Base-by-base conservation (phyloP, 1,284 basidiomycete species). In the Boletus holoroseus region DNA sequence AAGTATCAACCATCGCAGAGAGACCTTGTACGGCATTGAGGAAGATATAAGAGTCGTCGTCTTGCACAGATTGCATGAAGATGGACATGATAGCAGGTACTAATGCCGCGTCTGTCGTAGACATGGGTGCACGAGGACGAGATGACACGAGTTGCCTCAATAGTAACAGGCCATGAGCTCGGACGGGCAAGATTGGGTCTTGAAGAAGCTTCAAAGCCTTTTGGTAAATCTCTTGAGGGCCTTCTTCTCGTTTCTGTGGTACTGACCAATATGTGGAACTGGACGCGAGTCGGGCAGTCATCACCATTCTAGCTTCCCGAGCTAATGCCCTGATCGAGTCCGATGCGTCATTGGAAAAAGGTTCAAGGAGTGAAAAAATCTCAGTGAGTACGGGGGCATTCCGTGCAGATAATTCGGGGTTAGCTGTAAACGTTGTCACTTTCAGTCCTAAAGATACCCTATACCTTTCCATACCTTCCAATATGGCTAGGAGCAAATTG, bases 11-110 rank as follows among this genome's bases (percentile, higher is more conserved):
- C 79, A 95, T 85, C 13, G 80, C 84, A 5, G 85, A 80, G 2
- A 99, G 74, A 0, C 94, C 95, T 62, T 94, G 89, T 5, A 96
- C 86, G 0, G 91, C 93, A 63, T 94, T 94, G 50, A 98, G 73
- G 67, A 94, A 98, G 52, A 98, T 84, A 69, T 94, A 98, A 30
- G 90, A 93, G 64, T 99, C 95, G 44, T 94, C 88, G 60, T 97
- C 93, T 62, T 93, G 87, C 3, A 96, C 71, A 0, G 85, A 81
- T 60, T 91, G 83, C 54, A 96, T 69, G 66, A 96, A 94, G 45
- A 97, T 86, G 40, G 91, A 89, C 39, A 94, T 72, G 58, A 97
- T 90, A 1, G 85, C 85, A 1, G 92, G 91, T 4, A 88, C 69
- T 13, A 96, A 75, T 0, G 88, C 85, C 11, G 77, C 59, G 34